phyloP scores from a whole-genome alignment of 1,284 basidiomycete species.

The Boletellus deceptivus region DNA sequence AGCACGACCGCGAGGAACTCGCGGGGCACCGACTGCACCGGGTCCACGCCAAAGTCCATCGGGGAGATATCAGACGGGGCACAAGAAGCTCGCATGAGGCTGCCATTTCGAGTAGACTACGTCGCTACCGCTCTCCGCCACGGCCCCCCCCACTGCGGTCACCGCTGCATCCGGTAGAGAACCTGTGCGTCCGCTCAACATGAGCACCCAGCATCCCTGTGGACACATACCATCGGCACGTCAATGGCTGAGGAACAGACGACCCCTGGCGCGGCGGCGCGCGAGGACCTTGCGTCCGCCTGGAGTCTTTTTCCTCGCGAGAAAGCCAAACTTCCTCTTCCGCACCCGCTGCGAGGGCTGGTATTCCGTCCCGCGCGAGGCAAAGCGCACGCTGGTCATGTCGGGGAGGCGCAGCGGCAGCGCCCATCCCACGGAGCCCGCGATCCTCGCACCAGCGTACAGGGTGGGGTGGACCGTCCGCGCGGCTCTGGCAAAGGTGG shows the following conservation, averaged over 20 bases:
- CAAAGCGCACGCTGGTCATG: slow-evolving; percentile 29
- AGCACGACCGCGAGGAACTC: slow-evolving; percentile 86
- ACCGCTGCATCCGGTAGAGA: background rate
- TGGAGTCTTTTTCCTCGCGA: slow-evolving; percentile 32
- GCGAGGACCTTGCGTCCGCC: slow-evolving; percentile 35
- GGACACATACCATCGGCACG: slow-evolving; percentile 11
- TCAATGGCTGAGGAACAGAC: slow-evolving; percentile 43
- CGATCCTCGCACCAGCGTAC: slow-evolving; percentile 10
- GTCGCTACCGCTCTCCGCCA: background rate
- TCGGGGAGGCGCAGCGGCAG: slow-evolving; percentile 21
- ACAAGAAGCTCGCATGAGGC: background rate
- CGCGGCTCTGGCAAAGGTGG: slow-evolving; percentile 24
- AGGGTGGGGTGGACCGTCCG: slow-evolving; percentile 24
- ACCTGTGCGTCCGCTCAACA: slow-evolving; percentile 1
- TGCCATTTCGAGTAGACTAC: background rate
- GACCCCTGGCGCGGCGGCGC: slow-evolving; percentile 41
- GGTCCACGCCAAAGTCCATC: slow-evolving; percentile 65
- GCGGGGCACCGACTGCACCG: slow-evolving; percentile 45
- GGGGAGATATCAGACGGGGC: background rate
- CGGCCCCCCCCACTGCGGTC: background rate
- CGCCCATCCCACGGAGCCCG: slow-evolving; percentile 23
- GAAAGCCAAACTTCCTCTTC: slow-evolving; percentile 34
- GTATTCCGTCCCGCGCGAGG: slow-evolving; percentile 37
- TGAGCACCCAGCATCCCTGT: background rate
- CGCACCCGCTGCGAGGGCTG: slow-evolving; percentile 35